phyloP scores from a whole-genome alignment of 1,284 basidiomycete genomes.

The Ceratobasidium sp. region DNA sequence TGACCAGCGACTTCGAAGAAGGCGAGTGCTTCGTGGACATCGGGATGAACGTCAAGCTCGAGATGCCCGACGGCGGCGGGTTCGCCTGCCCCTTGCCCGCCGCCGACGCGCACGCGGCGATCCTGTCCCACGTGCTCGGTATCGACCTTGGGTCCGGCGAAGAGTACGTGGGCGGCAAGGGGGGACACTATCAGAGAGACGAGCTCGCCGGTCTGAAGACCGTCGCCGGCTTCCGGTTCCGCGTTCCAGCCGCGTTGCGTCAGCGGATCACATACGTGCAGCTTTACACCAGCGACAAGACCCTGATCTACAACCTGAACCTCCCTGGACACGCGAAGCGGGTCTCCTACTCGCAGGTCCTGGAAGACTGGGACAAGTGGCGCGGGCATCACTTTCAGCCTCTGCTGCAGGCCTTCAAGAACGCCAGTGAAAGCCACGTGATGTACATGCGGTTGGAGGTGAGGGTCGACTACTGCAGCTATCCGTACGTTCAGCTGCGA shows the following conservation, averaged over 20 bases:
- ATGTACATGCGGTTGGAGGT: constrained; percentile 18
- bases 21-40: constrained; percentile 27
- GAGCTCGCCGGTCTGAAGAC: constrained; percentile 27
- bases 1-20: background rate
- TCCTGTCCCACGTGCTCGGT: background rate
- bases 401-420: background rate
- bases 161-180: background rate
- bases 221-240: constrained; percentile 23
- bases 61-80: background rate
- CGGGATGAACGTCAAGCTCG: background rate
- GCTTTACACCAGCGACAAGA: constrained; percentile 39
- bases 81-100: background rate
- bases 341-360: background rate
- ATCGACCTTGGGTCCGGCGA: background rate
- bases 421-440: background rate
- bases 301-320: constrained; percentile 13
- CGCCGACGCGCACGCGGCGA: background rate
- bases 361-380: constrained; percentile 11
- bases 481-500: background rate
- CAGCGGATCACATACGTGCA: background rate
- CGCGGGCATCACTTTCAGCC: background rate
- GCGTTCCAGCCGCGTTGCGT: background rate
- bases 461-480: background rate
- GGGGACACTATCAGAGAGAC: constrained; percentile 26
- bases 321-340: constrained; percentile 12